phyloP scores from a whole-genome alignment of 2,329 filamentous ascomycete genomes.

The Alternaria infectoria region DNA sequence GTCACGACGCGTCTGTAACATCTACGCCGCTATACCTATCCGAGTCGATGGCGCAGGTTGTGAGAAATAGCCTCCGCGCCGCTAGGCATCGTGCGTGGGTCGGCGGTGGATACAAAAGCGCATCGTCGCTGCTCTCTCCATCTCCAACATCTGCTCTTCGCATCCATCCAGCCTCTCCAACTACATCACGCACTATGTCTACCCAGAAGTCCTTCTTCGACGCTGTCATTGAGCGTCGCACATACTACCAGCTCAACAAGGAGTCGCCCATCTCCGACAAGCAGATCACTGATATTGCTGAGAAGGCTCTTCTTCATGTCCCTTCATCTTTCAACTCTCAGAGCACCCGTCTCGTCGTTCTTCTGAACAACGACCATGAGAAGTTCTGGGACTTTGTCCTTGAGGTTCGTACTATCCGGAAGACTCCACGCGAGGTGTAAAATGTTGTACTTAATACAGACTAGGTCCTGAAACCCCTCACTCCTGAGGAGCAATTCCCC shows the following conservation, averaged over 20 bases:
- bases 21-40: slow-evolving; percentile 9
- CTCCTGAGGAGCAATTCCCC: slow-evolving; percentile 70
- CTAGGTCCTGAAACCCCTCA: slow-evolving; percentile 65
- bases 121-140: slow-evolving; percentile 7
- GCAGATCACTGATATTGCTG: slow-evolving; percentile 68
- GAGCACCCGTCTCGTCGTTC: slow-evolving; percentile 76
- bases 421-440: not conserved
- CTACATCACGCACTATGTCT: slow-evolving; percentile 47
- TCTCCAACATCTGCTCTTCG: slow-evolving; percentile 6
- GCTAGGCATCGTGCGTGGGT: slow-evolving; percentile 24
- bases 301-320: slow-evolving; percentile 67
- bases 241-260: slow-evolving; percentile 72
- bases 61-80: slow-evolving; percentile 45
- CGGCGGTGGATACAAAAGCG: slow-evolving; percentile 26
- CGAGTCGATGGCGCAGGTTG: slow-evolving; percentile 38
- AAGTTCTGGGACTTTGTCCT: slow-evolving; percentile 81
- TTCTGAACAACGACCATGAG: slow-evolving; percentile 83
- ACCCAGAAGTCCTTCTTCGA: slow-evolving; percentile 61
- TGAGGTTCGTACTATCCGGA: slow-evolving; percentile 50
- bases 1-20: slow-evolving; percentile 13
- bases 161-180: slow-evolving; percentile 15
- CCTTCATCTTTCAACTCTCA: slow-evolving; percentile 91
- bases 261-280: slow-evolving; percentile 63
- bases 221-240: slow-evolving; percentile 71
- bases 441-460: not conserved